These are phyloP conservation scores for Annulohypoxylon stygium DNA, from an alignment of 495 filamentous ascomycete species.

Conservation along the genomic window DNA sequence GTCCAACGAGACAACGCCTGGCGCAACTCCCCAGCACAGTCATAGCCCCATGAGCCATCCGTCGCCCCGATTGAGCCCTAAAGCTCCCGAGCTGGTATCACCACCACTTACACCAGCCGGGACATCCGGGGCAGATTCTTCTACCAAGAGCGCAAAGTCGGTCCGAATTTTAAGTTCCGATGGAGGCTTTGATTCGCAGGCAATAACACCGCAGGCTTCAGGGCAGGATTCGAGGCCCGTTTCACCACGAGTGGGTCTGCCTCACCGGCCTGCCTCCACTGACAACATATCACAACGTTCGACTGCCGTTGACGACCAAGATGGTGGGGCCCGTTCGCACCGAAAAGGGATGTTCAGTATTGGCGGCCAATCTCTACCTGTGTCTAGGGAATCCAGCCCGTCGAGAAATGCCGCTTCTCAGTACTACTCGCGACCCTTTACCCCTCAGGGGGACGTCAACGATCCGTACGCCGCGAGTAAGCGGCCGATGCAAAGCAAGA, in stretches of 20 bases:
- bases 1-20: conserved; percentile 58
- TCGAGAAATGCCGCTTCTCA: conserved; percentile 71
- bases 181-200: conserved; percentile 54
- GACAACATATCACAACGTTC: conserved; percentile 52
- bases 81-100: conserved; percentile 77
- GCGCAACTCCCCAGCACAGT: conserved; percentile 52
- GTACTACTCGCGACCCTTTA: conserved; percentile 75
- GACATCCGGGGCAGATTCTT: conserved; percentile 61
- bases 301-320: conserved; percentile 51
- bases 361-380: conserved; percentile 71
- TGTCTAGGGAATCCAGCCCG: conserved; percentile 74
- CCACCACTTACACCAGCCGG: conserved; percentile 91
- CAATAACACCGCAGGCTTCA: conserved; percentile 75
- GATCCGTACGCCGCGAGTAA: conserved; percentile 90
- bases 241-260: conserved; percentile 50
- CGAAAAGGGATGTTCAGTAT: conserved; percentile 79
- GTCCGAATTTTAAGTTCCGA: conserved; percentile 49
- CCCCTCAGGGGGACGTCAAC: conserved; percentile 83
- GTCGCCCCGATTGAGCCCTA: conserved; percentile 61
- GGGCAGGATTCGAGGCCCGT: conserved; percentile 56
- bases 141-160: conserved; percentile 49
- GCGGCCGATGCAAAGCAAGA: conserved; percentile 77
- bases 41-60: conserved; percentile 54
- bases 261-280: conserved; percentile 57
- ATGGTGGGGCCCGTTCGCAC: conserved; percentile 57